Conservation (phyloP, 23 red algal species). For the Gracilariopsis chorda region DNA sequence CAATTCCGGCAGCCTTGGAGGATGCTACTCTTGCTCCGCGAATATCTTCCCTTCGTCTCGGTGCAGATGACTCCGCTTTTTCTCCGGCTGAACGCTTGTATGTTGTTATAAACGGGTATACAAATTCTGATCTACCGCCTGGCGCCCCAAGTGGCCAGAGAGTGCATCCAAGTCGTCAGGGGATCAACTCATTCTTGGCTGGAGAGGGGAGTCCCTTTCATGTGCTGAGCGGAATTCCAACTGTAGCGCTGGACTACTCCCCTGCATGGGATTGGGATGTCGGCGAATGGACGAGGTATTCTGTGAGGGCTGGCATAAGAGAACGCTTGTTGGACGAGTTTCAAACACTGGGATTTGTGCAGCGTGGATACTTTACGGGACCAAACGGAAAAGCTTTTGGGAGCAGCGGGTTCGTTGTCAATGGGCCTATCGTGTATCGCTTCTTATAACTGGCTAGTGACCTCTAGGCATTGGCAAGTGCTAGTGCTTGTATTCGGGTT, state of each 20-base stretch:
- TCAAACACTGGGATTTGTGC: conserved; percentile 38
- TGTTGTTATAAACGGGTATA: conserved; percentile 30
- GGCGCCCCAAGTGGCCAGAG: conserved; percentile 4
- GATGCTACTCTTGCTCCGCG: conserved; percentile 30
- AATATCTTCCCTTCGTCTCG: not conserved
- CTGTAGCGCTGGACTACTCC: conserved; percentile 55
- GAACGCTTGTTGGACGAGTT: conserved; percentile 49
- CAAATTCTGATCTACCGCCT: conserved; percentile 25
- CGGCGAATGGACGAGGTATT: conserved; percentile 41
- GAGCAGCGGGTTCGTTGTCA: conserved; percentile 43
- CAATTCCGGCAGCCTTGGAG: conserved; percentile 41
- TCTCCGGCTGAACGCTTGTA: conserved; percentile 54
- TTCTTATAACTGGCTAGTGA: conserved; percentile 6
- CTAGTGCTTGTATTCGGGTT: too few relatives aligned
- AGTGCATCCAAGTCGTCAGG: conserved; percentile 47
- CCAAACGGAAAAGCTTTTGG: conserved; percentile 12
- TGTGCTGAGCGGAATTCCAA: conserved; percentile 56
- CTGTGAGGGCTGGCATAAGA: conserved; percentile 20
- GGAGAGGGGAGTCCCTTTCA: conserved; percentile 49
- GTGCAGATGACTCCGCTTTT: conserved; percentile 45
- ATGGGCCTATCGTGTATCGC: conserved; percentile 61
- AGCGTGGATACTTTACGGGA: conserved; percentile 48
- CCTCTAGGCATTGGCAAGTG: too few relatives aligned
- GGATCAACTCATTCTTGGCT: conserved; percentile 20
- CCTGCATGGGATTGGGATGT: conserved; percentile 56